These are phyloP conservation scores for Suhomyces atakaporum DNA, from an alignment of 1,139 yeast species.

Conservation along the genomic window DNA sequence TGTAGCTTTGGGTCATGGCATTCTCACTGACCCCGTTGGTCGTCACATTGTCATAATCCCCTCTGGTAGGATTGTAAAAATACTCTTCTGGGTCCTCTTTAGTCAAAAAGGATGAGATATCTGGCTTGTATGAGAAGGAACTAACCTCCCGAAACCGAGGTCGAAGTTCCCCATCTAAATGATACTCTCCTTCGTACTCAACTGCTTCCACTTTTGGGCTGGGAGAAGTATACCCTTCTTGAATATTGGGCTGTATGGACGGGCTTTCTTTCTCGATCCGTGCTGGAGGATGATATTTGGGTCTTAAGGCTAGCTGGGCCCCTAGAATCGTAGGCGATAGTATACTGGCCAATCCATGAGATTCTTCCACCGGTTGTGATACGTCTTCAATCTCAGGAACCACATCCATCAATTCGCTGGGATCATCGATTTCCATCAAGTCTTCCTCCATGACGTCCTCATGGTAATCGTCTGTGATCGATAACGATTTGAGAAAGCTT, in stretches of 20 bases:
- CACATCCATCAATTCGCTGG: conserved; percentile 3
- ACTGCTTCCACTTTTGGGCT: no score
- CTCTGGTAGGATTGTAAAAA: conserved; percentile 23
- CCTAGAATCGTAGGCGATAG: conserved; percentile 43
- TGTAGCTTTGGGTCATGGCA: conserved; percentile 16
- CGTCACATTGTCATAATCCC: conserved; percentile 20
- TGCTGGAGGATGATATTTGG: conserved; percentile 28
- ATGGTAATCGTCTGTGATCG: conserved; percentile 33
- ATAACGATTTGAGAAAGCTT: conserved; percentile 27
- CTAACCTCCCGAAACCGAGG: conserved; percentile 16
- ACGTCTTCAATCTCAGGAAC: no score
- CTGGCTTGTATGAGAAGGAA: conserved; percentile 25
- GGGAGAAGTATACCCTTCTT: no score
- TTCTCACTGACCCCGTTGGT: conserved; percentile 6
- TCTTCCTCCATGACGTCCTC: conserved; percentile 10
- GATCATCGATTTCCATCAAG: conserved; percentile 22
- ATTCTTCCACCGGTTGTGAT: conserved; percentile 5
- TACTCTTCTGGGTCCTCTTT: conserved; percentile 21
- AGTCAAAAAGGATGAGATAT: conserved; percentile 19
- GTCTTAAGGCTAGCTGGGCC: conserved; percentile 39
- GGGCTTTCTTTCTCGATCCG: no score
- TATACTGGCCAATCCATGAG: conserved; percentile 12
- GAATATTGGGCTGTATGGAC: no score
- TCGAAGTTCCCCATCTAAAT: conserved; percentile 1
- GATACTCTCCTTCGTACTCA: conserved; percentile 7